phyloP scores from a whole-genome alignment of 352 stramenopile genomes.

The Pythium volutum region DNA sequence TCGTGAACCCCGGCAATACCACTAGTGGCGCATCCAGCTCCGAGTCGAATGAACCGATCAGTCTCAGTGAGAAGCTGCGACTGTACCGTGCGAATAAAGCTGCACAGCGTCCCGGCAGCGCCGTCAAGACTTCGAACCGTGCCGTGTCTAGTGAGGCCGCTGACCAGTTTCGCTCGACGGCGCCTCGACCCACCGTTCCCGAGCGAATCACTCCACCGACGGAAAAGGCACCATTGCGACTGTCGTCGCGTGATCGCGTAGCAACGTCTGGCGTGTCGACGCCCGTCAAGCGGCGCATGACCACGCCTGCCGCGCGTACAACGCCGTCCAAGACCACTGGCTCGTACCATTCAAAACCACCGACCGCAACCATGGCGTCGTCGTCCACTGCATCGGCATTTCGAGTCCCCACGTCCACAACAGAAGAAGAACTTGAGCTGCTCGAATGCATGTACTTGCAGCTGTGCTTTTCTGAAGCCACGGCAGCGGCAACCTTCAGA shows the following conservation, averaged over 20 bases:
- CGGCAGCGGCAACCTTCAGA: slow-evolving; percentile 33
- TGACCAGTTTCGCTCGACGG: background rate
- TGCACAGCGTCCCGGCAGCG: background rate
- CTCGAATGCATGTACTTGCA: slow-evolving; percentile 51
- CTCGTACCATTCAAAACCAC: background rate
- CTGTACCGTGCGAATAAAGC: slow-evolving; percentile 42
- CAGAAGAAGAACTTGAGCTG: slow-evolving; percentile 43
- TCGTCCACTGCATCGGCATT: background rate
- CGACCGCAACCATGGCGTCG: background rate
- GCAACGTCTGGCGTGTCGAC: background rate
- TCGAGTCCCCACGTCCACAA: background rate
- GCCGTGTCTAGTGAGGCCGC: background rate
- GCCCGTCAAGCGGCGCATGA: slow-evolving; percentile 14
- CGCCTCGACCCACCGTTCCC: slow-evolving; percentile 9
- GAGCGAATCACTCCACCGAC: slow-evolving; percentile 23
- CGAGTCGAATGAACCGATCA: slow-evolving; percentile 8
- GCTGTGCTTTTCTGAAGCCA: slow-evolving; percentile 45
- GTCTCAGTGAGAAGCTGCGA: slow-evolving; percentile 39
- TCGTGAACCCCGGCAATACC: slow-evolving; percentile 4
- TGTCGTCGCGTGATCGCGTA: background rate
- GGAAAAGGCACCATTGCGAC: slow-evolving; percentile 10
- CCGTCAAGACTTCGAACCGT: background rate
- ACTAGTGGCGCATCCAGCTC: background rate
- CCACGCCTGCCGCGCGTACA: slow-evolving; percentile 1
- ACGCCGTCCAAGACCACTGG: slow-evolving; percentile 7